Evolutionary conservation across 2,329 filamentous ascomycete species (phyloP).

Genomic region (Myriosclerotinia duriaeana): DNA sequence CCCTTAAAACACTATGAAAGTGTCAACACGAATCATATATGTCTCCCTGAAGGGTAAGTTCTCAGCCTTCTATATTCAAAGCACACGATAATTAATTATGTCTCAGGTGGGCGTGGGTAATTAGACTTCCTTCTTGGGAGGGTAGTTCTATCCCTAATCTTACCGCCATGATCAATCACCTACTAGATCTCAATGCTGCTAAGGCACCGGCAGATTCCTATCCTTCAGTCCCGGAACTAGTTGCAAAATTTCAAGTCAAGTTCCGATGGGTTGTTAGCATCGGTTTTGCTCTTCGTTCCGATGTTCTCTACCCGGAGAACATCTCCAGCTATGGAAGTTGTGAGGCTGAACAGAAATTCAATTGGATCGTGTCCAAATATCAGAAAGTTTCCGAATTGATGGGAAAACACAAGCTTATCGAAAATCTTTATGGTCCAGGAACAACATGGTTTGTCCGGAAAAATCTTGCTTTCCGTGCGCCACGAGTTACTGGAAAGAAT

Average conservation of each 20-base stretch:
- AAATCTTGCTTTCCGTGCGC: slow-evolving; percentile 29
- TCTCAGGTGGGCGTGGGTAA: slow-evolving; percentile 37
- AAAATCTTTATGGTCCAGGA: slow-evolving; percentile 32
- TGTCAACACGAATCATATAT: slow-evolving; percentile 38
- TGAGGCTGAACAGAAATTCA: slow-evolving; percentile 38
- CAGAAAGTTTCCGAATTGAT: slow-evolving; percentile 34
- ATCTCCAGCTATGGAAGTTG: slow-evolving; percentile 31
- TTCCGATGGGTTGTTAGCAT: slow-evolving; percentile 36
- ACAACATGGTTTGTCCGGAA: slow-evolving; percentile 37
- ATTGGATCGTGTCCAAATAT: slow-evolving; percentile 34
- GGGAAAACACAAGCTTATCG: slow-evolving; percentile 28
- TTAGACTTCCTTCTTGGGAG: slow-evolving; percentile 37
- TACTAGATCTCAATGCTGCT: slow-evolving; percentile 33
- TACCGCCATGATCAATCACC: slow-evolving; percentile 36
- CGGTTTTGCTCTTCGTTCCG: slow-evolving; percentile 34
- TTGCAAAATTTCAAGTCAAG: slow-evolving; percentile 33
- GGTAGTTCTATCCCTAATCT: slow-evolving; percentile 34
- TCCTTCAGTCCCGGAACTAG: slow-evolving; percentile 31
- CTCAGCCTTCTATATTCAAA: background rate
- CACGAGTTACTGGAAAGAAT: slow-evolving; percentile 33
- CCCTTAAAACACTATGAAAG: slow-evolving; percentile 33
- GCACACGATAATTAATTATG: background rate
- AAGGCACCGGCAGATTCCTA: slow-evolving; percentile 30
- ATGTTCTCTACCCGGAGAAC: slow-evolving; percentile 31
- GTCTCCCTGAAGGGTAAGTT: slow-evolving; percentile 35